Conservation (phyloP, 345 rosid genomes). For the Excoecaria cochinchinensis region DNA sequence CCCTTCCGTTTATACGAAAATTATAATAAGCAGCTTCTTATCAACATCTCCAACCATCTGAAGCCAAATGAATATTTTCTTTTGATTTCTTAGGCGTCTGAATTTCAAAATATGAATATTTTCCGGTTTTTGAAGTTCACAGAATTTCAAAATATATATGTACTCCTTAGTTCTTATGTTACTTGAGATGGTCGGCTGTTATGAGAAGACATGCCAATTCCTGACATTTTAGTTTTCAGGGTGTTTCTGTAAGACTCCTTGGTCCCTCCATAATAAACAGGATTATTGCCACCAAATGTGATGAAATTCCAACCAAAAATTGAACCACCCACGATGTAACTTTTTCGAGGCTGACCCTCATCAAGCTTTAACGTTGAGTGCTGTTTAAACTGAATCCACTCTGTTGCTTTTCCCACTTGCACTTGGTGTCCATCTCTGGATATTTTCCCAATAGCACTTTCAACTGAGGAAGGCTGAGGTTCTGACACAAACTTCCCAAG, state of each 20-base stretch:
- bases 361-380: not conserved
- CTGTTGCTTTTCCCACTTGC: not conserved
- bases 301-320: slow-evolving; percentile 36
- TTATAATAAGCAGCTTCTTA: too few species aligned
- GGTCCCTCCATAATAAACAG: slow-evolving; percentile 27
- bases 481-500: not conserved
- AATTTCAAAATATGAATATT: not conserved
- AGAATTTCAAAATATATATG: not conserved
- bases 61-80: too few species aligned
- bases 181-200: not conserved
- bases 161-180: not conserved
- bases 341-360: slow-evolving; percentile 12
- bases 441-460: slow-evolving; percentile 11
- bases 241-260: slow-evolving; percentile 19
- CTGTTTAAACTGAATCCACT: not conserved
- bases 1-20: too few species aligned
- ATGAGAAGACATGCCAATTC: not conserved
- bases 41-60: too few species aligned
- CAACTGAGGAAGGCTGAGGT: not conserved
- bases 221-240: not conserved
- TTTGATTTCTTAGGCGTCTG: too few species aligned
- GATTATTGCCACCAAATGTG: slow-evolving; percentile 23
- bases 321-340: slow-evolving; percentile 31
- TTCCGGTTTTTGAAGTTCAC: not conserved
- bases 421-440: not conserved